Base-by-base conservation (phyloP, 2,329 filamentous ascomycete species). In the Neofusicoccum ribis region DNA sequence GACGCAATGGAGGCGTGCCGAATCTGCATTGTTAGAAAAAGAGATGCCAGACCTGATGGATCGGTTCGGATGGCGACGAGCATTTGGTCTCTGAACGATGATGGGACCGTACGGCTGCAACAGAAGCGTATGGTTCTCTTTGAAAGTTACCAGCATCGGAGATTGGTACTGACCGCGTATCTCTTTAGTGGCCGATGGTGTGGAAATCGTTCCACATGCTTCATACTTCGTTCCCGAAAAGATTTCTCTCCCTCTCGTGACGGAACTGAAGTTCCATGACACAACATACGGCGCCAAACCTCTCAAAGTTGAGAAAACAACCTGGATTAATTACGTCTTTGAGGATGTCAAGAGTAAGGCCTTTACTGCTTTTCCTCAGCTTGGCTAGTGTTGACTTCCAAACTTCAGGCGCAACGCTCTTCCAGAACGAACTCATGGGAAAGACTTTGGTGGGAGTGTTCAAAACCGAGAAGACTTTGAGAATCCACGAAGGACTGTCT, bases 381-480 rank as follows among this genome's bases (percentile, higher is more conserved):
- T 31, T 1, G 27, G 14, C 37, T 15, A 15, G 37, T 9, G 31
- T 23, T 59, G 54, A 44, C 23, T 31, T 11, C 2, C 5, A 23
- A 36, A 6, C 20, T 15, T 27, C 69, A 71, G 75, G 73, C 50
- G 76, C 79, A 3, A 71, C 72, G 3, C 70, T 75, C 2, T 82
- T 83, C 68, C 80, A 82, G 68, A 81, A 79, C 64, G 80, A 79
- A 47, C 72, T 83, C 8, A 81, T 81, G 72, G 80, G 80, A 36
- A 76, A 79, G 37, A 76, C 72, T 5, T 76, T 83, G 7, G 69
- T 82, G 0, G 78, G 76, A 2, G 78, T 76, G 3, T 82, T 75
- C 65, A 74, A 76, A 37, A 82, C 80, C 0, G 76, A 74, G 37
- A 80, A 80, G 64, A 82, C 80, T 1, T 77, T 78, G 39, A 78